These are phyloP conservation scores for Colletotrichum cereale DNA, from an alignment of 2,329 filamentous ascomycete genomes.

Conservation along the genomic window DNA sequence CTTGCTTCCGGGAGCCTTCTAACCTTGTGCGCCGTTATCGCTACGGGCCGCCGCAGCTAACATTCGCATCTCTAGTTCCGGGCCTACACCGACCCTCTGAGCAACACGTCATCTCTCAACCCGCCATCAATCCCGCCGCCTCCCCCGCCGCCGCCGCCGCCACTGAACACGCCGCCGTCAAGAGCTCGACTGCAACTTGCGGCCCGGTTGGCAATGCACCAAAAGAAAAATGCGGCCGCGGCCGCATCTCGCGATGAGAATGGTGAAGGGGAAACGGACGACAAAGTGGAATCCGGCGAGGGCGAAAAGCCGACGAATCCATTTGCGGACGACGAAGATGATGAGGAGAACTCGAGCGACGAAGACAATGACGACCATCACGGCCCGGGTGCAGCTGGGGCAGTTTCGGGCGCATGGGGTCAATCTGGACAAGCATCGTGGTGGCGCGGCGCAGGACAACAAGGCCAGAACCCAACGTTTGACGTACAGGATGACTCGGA, in stretches of 20 bases:
- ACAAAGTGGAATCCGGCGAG: conserved; percentile 41
- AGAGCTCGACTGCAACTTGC: conserved; percentile 90
- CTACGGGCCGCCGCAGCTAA: conserved; percentile 27
- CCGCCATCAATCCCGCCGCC: conserved; percentile 71
- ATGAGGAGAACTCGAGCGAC: conserved; percentile 62
- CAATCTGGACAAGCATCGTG: conserved; percentile 56
- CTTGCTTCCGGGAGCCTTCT: conserved; percentile 26
- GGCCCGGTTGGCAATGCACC: conserved; percentile 83
- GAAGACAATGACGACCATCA: conserved; percentile 62
- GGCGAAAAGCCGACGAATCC: conserved; percentile 58
- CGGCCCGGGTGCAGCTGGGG: conserved; percentile 20
- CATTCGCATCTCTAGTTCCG: conserved; percentile 63
- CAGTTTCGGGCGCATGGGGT: conserved; percentile 47
- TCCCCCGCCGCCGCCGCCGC: conserved; percentile 79
- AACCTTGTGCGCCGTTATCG: conserved; percentile 9
- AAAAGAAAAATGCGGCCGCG: conserved; percentile 69
- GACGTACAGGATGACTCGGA: conserved; percentile 61
- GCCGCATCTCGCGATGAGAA: conserved; percentile 57
- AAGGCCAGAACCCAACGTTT: conserved; percentile 49
- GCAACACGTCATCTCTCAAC: conserved; percentile 60
- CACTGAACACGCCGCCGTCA: conserved; percentile 87
- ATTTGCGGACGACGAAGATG: conserved; percentile 68
- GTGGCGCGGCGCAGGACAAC: conserved; percentile 59
- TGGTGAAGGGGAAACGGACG: conserved; percentile 53
- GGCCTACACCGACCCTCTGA: conserved; percentile 68